These are phyloP conservation scores for Coemansia sp. DNA, from an alignment of 192 early-diverging fungal genomes.

Conservation along the genomic window DNA sequence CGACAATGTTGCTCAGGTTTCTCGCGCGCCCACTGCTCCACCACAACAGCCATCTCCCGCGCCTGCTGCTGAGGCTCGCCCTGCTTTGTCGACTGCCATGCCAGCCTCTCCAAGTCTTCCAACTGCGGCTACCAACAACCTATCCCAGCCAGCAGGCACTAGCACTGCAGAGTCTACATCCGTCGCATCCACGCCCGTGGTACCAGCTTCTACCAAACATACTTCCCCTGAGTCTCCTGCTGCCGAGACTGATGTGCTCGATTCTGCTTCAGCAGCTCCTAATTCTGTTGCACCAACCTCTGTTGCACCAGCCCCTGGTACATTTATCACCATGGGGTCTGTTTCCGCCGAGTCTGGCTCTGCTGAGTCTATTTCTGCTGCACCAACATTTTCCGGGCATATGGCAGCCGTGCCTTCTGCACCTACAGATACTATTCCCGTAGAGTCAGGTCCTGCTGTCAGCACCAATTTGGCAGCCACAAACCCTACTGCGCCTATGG, in stretches of 20 bases:
- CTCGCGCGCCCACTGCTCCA: slow-evolving; percentile 31
- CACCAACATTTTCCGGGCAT: background rate
- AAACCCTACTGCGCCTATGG: background rate
- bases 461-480: background rate
- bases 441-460: background rate
- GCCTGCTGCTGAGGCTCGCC: background rate
- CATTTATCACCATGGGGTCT: background rate
- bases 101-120: slow-evolving; percentile 3
- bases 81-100: background rate
- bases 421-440: background rate
- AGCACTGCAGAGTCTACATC: background rate
- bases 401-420: background rate
- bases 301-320: background rate
- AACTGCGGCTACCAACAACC: background rate
- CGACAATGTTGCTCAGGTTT: slow-evolving; percentile 33
- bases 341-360: background rate
- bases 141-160: background rate
- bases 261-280: background rate
- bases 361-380: background rate
- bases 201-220: background rate
- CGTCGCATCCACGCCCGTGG: background rate
- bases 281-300: background rate
- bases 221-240: background rate
- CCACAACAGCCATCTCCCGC: slow-evolving; percentile 6
- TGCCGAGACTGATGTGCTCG: background rate